Percentiles rank a stretch among this genome's conserved stretches.
These are phyloP conservation scores for Trametes villosa DNA, from an alignment of 768 basidiomycete genomes.

Conservation along the genomic window DNA sequence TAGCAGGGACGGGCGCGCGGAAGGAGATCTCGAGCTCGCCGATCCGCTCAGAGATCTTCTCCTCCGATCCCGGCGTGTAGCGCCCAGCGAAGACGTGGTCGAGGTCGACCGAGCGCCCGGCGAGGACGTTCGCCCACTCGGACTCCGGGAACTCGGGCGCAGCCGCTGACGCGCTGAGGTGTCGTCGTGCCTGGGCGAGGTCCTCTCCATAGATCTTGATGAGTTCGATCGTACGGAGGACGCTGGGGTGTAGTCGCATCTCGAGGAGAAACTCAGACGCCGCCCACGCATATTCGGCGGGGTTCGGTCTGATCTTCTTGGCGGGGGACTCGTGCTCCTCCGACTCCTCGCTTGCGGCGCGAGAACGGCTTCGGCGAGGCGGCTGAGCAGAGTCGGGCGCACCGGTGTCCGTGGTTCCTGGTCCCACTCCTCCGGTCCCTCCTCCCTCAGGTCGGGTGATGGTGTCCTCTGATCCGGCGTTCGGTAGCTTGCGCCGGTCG, in stretches of 20 bases:
- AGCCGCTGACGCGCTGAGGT: background rate
- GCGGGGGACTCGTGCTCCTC: background rate
- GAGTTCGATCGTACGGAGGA: background rate
- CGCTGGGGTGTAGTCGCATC: background rate
- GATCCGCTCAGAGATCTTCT: conserved; percentile 22
- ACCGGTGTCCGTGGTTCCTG: background rate
- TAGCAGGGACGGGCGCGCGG: conserved; percentile 13
- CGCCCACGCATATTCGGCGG: background rate
- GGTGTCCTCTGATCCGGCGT: too few species aligned
- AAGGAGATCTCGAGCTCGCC: conserved; percentile 26
- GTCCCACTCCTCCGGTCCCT: too few species aligned
- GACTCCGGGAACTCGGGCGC: conserved; percentile 30
- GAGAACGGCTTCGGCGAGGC: background rate
- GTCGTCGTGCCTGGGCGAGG: conserved; percentile 6
- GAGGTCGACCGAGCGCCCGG: conserved; percentile 34
- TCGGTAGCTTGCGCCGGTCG: background rate
- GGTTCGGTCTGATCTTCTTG: background rate
- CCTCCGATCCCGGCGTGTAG: conserved; percentile 20
- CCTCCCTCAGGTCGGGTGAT: too few species aligned
- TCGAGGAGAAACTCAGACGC: background rate
- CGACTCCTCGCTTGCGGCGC: background rate
- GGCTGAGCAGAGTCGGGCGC: background rate
- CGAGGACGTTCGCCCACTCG: conserved; percentile 35
- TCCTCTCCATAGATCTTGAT: conserved; percentile 3
- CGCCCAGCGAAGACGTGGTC: conserved; percentile 30